Conservation (phyloP, 2,329 filamentous ascomycete genomes). For the Colletotrichum sidae region DNA sequence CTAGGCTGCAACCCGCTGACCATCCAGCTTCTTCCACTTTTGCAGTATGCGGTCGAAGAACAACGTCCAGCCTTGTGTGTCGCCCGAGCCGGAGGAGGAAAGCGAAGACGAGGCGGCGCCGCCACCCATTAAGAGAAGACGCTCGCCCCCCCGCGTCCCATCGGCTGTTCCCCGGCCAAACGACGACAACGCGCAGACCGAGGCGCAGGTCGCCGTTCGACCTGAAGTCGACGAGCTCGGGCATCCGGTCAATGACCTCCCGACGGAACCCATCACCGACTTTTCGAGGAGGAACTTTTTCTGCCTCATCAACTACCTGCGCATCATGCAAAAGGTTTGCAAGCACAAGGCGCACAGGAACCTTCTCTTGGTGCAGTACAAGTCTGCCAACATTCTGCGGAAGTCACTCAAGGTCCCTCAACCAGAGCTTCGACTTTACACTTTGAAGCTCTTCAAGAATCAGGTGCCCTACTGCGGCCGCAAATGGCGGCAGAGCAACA, state of each 20-base stretch:
- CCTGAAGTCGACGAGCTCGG: conserved; percentile 88
- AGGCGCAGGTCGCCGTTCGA: conserved; percentile 51
- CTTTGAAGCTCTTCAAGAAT: conserved; percentile 97
- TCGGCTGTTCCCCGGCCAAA: conserved; percentile 41
- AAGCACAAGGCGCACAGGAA: conserved; percentile 96
- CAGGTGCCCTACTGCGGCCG: conserved; percentile 98
- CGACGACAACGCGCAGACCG: conserved; percentile 45
- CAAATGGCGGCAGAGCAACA: conserved; percentile 98
- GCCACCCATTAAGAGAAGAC: conserved; percentile 79
- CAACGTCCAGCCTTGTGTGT: conserved; percentile 47
- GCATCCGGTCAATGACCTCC: conserved; percentile 78
- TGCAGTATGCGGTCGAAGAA: conserved; percentile 77
- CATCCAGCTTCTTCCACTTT: conserved; percentile 85
- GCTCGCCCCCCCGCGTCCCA: conserved; percentile 55
- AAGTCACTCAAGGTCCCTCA: conserved; percentile 94
- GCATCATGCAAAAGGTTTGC: conserved; percentile 97
- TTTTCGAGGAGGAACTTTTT: conserved; percentile 97
- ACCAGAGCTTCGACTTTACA: conserved; percentile 88
- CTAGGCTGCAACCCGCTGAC: conserved; percentile 40
- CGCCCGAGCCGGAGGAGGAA: conserved; percentile 41
- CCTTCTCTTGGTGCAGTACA: conserved; percentile 93
- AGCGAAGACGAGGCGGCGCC: conserved; percentile 84
- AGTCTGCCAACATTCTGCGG: conserved; percentile 90
- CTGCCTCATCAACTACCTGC: conserved; percentile 92
- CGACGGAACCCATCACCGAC: conserved; percentile 82